Evolutionary conservation across 2,329 filamentous ascomycete genomes (phyloP).

Genomic region (Ophidiomyces ophidiicola): DNA sequence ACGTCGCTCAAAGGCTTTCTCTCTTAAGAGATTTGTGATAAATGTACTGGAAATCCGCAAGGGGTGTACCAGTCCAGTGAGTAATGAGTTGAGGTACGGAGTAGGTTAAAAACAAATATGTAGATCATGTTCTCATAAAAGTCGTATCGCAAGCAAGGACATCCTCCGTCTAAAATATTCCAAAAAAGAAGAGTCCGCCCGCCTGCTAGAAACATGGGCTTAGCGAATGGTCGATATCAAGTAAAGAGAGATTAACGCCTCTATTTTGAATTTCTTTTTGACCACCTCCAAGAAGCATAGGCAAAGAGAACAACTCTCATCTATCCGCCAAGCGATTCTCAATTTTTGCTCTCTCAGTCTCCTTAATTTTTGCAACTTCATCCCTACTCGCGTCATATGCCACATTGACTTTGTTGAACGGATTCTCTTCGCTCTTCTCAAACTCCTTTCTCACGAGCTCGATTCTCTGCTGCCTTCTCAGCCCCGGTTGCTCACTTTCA

Average conservation of each 20-base stretch:
- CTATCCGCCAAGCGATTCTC: constrained; percentile 50
- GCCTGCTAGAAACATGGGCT: too few species aligned
- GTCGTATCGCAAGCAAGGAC: background rate
- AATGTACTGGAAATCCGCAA: background rate
- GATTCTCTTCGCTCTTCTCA: constrained; percentile 86
- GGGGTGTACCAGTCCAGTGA: too few species aligned
- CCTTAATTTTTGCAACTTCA: constrained; percentile 55
- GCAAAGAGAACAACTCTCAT: constrained; percentile 3
- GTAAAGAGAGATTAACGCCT: background rate
- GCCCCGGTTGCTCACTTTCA: constrained; percentile 65
- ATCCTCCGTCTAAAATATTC: background rate
- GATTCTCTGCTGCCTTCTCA: constrained; percentile 73
- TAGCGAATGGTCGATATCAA: constrained; percentile 17
- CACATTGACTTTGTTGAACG: constrained; percentile 74
- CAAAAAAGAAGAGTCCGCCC: too few species aligned
- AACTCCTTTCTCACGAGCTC: constrained; percentile 84
- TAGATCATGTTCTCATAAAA: background rate
- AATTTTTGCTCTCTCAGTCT: constrained; percentile 58
- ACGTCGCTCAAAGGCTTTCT: background rate
- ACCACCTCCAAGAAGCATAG: constrained; percentile 25
- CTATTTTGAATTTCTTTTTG: too few species aligned
- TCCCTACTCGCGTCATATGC: constrained; percentile 66
- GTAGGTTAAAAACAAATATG: too few species aligned
- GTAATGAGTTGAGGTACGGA: too few species aligned
- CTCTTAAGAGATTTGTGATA: background rate